Base-by-base conservation (phyloP, 305 asterid species). In the Andrographis paniculata region DNA sequence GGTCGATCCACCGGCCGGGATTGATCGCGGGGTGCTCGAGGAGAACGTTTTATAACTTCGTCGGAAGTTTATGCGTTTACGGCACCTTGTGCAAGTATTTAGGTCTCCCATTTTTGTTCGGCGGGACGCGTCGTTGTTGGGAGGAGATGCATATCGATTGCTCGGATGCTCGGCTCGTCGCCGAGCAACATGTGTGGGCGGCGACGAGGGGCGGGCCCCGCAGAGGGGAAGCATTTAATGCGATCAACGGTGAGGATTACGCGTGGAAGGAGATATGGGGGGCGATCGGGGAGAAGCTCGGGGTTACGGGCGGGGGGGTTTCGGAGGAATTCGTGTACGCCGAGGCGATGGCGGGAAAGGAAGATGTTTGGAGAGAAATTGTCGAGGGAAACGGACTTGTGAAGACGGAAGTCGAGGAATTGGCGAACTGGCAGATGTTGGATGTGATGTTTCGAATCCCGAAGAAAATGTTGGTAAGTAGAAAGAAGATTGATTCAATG, bases 1-100 rank as follows among this genome's bases (percentile, higher is more conserved):
- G 96, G 94, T 76, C 94, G n/a, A 63, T 87, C 30, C 93, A 77
- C 14, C 58, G 96, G 45, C 96, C 96, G 0, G 96, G 94, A 27
- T 50, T 87, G 64, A 77, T 87, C 39, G 43, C 74, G 58, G 96
- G 96, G 1, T 64, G 77, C 48, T 83, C 96, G 30, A 51, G 27
- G 12, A 52, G 75, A 30, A 61, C 81, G 0, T 17, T 69, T 24
- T 87, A 63, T 58, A 83, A 87, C 28, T 72, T 83, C 60, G 63
- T 87, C 13, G 96, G 94, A 0, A 78, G 79, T 43, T 61, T 87
- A 20, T 80, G 94, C 31, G 87, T 87, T 22, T 87, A 80, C 28
- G 96, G 93, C 18, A 60, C 81, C 4, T 72, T 87, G 0, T 83
- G 96, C 38, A 83, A 87, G 61, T 63, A 65, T 37, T 4, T 80